Percentiles rank a stretch among this genome's conserved stretches.
Evolutionary conservation across 805 yeast species (phyloP).

Genomic region (Candida coleopterorum): DNA sequence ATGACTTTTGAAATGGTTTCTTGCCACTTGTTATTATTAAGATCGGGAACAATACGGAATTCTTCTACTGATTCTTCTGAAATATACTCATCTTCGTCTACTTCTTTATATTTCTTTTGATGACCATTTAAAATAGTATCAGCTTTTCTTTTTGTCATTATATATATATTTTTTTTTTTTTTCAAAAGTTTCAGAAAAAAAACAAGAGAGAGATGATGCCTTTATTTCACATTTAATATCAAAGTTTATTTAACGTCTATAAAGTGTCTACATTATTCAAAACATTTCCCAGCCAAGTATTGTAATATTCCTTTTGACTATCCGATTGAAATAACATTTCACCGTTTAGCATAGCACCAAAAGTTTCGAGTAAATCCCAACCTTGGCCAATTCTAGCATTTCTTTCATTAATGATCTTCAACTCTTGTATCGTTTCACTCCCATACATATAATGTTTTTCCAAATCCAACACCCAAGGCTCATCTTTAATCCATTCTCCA

Average conservation of each 20-base stretch:
- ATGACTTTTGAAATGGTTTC: constrained; percentile 77
- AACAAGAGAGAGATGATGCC: too few species aligned
- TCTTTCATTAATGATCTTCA: constrained; percentile 19
- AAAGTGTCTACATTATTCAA: constrained; percentile 6
- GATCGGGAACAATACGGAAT: constrained; percentile 6
- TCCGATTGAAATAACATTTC: constrained; percentile 24
- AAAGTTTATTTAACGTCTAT: too few species aligned
- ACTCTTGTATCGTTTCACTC: constrained; percentile 15
- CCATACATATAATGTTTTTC: constrained; percentile 41
- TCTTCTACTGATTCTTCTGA: constrained; percentile 15
- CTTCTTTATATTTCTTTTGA: neutral
- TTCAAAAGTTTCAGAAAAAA: too few species aligned
- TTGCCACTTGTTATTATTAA: constrained; percentile 53
- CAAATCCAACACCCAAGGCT: constrained; percentile 58
- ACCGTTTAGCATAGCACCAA: constrained; percentile 34
- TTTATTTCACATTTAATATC: neutral
- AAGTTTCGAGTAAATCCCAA: constrained; percentile 22
- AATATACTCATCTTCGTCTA: constrained; percentile 6
- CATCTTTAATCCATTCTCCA: constrained; percentile 48
- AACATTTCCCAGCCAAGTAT: constrained; percentile 25
- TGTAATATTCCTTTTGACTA: constrained; percentile 26
- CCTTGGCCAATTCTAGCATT: constrained; percentile 29
- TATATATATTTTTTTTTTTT: too few species aligned
- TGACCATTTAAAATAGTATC: constrained; percentile 5
- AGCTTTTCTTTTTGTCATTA: constrained; percentile 7